A percentile compares a stretch with the other conserved stretches of the same genome.
Evolutionary conservation across 148 eudicot species (phyloP).

Genomic region (Vaccinium myrtillus): DNA sequence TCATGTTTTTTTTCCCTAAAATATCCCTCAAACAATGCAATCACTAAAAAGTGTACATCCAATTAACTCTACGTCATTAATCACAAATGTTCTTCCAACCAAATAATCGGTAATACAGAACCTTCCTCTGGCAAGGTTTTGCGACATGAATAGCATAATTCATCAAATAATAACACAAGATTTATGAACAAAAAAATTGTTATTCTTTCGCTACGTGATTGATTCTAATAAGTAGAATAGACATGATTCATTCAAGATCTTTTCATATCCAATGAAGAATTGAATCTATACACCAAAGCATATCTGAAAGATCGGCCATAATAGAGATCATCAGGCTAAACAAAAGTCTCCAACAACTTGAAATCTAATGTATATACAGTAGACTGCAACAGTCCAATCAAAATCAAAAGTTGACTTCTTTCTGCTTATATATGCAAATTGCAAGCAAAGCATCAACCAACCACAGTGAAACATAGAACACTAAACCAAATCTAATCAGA

Average conservation of each 20-base stretch:
- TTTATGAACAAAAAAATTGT: not conserved
- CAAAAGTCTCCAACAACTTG: not conserved
- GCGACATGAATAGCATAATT: not conserved
- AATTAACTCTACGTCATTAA: not conserved
- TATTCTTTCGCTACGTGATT: not conserved
- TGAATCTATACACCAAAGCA: not conserved
- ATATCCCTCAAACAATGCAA: not conserved
- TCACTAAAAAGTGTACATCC: not conserved
- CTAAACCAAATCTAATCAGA: not conserved
- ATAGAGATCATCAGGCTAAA: not conserved
- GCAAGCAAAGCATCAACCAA: conserved; percentile 2
- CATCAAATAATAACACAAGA: not conserved
- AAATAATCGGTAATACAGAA: not conserved
- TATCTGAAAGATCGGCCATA: not conserved
- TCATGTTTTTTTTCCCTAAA: not conserved
- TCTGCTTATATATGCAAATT: not conserved
- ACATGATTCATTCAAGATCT: not conserved
- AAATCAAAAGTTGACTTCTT: not conserved
- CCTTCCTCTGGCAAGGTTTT: not conserved
- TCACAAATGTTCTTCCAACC: not conserved
- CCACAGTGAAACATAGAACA: not conserved
- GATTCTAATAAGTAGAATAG: not conserved
- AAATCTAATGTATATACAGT: not conserved
- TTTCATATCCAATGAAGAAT: not conserved
- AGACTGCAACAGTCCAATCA: not conserved